Evolutionary conservation across 192 early-diverging fungal genomes (phyloP).

Genomic region (Dispira simplex): DNA sequence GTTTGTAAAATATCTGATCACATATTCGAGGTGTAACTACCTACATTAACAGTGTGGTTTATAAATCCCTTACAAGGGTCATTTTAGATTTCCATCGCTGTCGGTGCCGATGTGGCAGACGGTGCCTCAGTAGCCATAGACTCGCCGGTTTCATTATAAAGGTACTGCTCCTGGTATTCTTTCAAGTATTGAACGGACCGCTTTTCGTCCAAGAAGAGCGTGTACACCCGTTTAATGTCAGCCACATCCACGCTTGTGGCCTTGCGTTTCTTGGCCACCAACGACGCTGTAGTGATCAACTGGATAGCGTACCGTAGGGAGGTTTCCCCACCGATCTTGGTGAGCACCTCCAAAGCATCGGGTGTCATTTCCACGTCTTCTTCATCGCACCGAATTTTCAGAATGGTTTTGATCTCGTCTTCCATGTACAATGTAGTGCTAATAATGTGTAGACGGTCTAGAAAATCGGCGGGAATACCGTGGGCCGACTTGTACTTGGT

Average conservation of each 20-base stretch:
- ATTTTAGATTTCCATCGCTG: conserved; percentile 23
- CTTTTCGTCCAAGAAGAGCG: conserved; percentile 90
- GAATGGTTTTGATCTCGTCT: conserved; percentile 74
- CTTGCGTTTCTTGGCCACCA: conserved; percentile 81
- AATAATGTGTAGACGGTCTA: conserved; percentile 92
- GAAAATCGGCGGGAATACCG: conserved; percentile 90
- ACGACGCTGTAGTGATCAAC: conserved; percentile 84
- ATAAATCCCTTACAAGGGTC: background rate
- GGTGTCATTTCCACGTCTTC: conserved; percentile 89
- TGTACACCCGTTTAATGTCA: conserved; percentile 89
- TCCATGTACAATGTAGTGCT: conserved; percentile 76
- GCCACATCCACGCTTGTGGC: conserved; percentile 79
- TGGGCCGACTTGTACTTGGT: conserved; percentile 95
- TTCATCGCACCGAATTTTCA: conserved; percentile 81
- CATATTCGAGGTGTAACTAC: background rate
- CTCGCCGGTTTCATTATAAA: conserved; percentile 57
- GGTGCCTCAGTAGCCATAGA: conserved; percentile 15
- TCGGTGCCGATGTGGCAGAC: background rate
- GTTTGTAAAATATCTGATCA: background rate
- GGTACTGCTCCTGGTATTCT: conserved; percentile 87
- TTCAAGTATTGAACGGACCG: conserved; percentile 90
- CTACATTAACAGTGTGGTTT: background rate
- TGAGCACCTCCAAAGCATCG: conserved; percentile 71
- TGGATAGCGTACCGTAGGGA: conserved; percentile 93
- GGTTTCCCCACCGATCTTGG: conserved; percentile 81